Conservation (phyloP, 345 rosid species). For the Linum tenue region DNA sequence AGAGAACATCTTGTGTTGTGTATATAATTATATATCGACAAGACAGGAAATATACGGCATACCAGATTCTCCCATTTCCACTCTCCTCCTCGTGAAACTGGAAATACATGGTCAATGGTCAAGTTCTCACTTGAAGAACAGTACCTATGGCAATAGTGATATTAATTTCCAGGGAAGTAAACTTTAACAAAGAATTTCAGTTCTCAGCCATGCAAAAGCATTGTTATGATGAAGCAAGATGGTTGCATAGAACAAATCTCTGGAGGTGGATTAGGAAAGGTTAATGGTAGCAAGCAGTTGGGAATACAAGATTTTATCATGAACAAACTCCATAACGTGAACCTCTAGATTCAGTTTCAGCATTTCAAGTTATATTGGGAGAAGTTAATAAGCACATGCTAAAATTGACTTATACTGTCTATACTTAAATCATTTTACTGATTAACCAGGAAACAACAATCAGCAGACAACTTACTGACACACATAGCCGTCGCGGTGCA, state of each 20-base stretch:
- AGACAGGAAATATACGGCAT: constrained; percentile 9
- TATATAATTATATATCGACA: too few species aligned
- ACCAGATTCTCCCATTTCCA: constrained; percentile 97
- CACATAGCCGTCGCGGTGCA: constrained; percentile 62
- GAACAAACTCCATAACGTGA: too few species aligned
- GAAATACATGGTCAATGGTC: constrained; percentile 87
- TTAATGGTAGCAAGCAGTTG: too few species aligned
- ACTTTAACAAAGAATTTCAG: not conserved
- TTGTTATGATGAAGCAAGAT: not conserved
- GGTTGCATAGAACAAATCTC: not conserved
- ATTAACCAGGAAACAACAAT: not conserved
- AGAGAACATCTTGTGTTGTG: too few species aligned
- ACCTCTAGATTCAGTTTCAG: too few species aligned
- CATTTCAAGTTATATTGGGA: too few species aligned
- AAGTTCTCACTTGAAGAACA: constrained; percentile 66
- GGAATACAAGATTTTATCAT: too few species aligned
- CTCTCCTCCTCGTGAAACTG: constrained; percentile 68
- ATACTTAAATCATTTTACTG: constrained; percentile 1
- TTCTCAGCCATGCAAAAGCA: not conserved
- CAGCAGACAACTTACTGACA: constrained; percentile 63
- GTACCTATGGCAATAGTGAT: constrained; percentile 41
- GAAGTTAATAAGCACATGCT: too few species aligned
- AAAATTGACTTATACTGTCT: not conserved
- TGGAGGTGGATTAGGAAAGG: too few species aligned
- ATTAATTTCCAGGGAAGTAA: not conserved